Evolutionary conservation across 2,329 filamentous ascomycete species (phyloP), one percentile per base, ranked within the genome.

Genomic region (Lachnellula willkommii): DNA sequence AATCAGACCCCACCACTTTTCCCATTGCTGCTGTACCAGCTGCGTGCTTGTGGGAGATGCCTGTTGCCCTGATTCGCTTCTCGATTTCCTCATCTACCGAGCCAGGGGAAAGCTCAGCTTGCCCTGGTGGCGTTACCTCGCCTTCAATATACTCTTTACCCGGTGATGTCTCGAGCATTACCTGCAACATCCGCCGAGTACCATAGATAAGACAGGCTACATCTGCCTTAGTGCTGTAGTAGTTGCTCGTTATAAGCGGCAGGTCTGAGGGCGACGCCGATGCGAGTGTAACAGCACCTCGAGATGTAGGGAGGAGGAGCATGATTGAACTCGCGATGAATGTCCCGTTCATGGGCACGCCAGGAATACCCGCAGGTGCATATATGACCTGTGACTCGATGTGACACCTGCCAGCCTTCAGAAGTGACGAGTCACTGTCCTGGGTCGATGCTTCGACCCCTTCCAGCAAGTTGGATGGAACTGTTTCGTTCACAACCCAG

Each of bases 1-100:
- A 72, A 58, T 77, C 66, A 0, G 61, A 55, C 59, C 79, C 77
- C 2, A 79, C 77, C 54, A 77, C 80, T 17, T 62, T 66, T 2
- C 72, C 76, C 50, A 53, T 54, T 40, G 52, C 46, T 42, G 45
- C 52, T 6, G 46, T 48, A 17, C 43, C 52, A 20, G 12, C 28
- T 9, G 45, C 17, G 39, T 54, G 52, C 11, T 48, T 40, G 20
- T 40, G 20, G 9, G 52, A 12, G 1, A 26, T 40, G 0, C 45
- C 46, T 14, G 7, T 3, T 2, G 22, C 45, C 14, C 24, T 48
- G n/a, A 54, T 48, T n/a, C 50, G 5, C 42, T 35, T 11, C 20
- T 59, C 57, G 22, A 59, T 43, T 24, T 59, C 57, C 4, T 26
- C 54, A 52, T 56, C 57, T 22, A 40, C n/a, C 7, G 46, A 56